Conservation (phyloP, 2,329 filamentous ascomycete species). For the Aspergillus sp. region DNA sequence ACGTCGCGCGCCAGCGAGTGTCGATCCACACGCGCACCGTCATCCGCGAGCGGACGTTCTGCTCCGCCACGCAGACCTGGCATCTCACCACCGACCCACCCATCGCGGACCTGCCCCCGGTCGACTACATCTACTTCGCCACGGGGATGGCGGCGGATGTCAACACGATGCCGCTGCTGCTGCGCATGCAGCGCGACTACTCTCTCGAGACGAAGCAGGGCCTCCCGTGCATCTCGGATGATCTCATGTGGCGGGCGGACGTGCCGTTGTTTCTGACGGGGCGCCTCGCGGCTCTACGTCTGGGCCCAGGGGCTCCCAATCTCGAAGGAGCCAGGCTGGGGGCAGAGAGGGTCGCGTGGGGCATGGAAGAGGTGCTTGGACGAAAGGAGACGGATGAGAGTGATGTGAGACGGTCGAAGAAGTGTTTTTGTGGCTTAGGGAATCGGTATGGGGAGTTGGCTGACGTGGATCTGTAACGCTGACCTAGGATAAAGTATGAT, state of each 20-base stretch:
- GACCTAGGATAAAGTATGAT: too few relatives aligned
- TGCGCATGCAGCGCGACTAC: slow-evolving; percentile 56
- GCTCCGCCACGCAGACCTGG: slow-evolving; percentile 49
- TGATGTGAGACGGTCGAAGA: slow-evolving; percentile 25
- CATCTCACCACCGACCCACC: slow-evolving; percentile 53
- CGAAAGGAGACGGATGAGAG: slow-evolving; percentile 17
- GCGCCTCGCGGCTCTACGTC: slow-evolving; percentile 61
- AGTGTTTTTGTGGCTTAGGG: slow-evolving; percentile 40
- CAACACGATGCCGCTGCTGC: slow-evolving; percentile 57
- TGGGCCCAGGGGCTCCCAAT: slow-evolving; percentile 72
- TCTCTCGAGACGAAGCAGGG: slow-evolving; percentile 64
- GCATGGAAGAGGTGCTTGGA: slow-evolving; percentile 59
- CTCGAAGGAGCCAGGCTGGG: slow-evolving; percentile 70
- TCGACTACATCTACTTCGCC: slow-evolving; percentile 72
- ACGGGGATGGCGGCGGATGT: slow-evolving; percentile 69
- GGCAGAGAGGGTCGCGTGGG: slow-evolving; percentile 71
- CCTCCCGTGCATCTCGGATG: slow-evolving; percentile 70
- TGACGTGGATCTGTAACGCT: slow-evolving; percentile 13
- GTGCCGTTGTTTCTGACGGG: slow-evolving; percentile 72
- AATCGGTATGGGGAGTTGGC: slow-evolving; percentile 36
- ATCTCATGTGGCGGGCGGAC: slow-evolving; percentile 71
- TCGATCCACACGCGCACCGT: slow-evolving; percentile 58
- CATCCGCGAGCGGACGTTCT: slow-evolving; percentile 53
- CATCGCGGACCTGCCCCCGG: slow-evolving; percentile 46
- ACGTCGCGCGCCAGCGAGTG: slow-evolving; percentile 53